Conservation (phyloP, 345 rosid genomes). For the Aquilaria malaccensis region DNA sequence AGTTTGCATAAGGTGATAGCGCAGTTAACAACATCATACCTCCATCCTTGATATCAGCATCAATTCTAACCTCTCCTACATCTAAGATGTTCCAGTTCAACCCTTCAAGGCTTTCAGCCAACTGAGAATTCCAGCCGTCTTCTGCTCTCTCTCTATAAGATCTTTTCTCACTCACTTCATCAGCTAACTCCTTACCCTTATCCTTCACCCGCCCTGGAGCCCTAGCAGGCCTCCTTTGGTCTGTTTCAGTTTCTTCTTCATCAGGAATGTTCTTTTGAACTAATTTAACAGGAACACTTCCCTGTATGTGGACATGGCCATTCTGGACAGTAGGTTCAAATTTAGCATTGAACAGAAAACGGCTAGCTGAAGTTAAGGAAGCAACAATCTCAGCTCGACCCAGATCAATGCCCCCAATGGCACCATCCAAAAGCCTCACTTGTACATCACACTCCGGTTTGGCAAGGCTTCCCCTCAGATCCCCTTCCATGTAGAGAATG, state of each 20-base stretch:
- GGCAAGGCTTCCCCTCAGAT: slow-evolving; percentile 88
- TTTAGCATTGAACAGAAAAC: slow-evolving; percentile 92
- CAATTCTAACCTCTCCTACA: slow-evolving; percentile 89
- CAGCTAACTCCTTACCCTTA: slow-evolving; percentile 42
- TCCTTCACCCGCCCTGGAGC: slow-evolving; percentile 75
- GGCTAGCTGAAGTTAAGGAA: slow-evolving; percentile 80
- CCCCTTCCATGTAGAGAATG: slow-evolving; percentile 96
- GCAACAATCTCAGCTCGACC: slow-evolving; percentile 97
- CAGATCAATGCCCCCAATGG: slow-evolving; percentile 90
- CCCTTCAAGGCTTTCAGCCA: slow-evolving; percentile 87
- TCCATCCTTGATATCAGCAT: slow-evolving; percentile 96
- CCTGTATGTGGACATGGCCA: slow-evolving; percentile 97
- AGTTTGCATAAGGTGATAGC: slow-evolving; percentile 78
- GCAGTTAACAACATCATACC: slow-evolving; percentile 97
- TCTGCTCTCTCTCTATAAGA: slow-evolving; percentile 63
- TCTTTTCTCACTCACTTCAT: slow-evolving; percentile 50
- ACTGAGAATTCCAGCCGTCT: slow-evolving; percentile 81
- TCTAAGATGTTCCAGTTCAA: slow-evolving; percentile 86
- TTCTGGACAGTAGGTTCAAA: slow-evolving; percentile 80
- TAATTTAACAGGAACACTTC: slow-evolving; percentile 84
- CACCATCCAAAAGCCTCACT: slow-evolving; percentile 93
- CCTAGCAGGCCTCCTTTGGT: slow-evolving; percentile 44
- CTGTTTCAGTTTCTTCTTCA: slow-evolving; percentile 57
- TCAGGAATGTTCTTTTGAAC: slow-evolving; percentile 49
- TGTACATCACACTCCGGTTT: slow-evolving; percentile 98